These are phyloP conservation scores for Penicillium sp. DNA, from an alignment of 2,329 filamentous ascomycete species.

Conservation along the genomic window DNA sequence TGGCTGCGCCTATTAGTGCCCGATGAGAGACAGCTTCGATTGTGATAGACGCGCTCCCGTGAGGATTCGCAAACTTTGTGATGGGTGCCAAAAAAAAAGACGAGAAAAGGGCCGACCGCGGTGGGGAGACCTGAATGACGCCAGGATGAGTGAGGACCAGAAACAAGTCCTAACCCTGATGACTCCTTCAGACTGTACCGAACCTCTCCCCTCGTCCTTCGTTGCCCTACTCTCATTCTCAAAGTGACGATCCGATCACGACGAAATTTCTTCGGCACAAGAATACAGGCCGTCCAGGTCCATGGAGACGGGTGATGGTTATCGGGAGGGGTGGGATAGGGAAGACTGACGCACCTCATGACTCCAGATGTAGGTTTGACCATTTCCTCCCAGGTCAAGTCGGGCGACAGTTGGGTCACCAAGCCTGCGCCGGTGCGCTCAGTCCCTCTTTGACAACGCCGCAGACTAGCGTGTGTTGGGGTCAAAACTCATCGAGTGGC, in stretches of 20 bases:
- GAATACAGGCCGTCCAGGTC: neutral
- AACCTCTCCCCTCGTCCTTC: no score
- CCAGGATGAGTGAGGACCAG: neutral
- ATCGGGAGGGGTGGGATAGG: no score
- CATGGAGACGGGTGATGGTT: neutral
- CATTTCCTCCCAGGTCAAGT: constrained; percentile 4
- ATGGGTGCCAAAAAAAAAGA: neutral
- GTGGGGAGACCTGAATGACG: neutral
- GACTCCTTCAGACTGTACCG: no score
- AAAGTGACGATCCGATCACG: neutral
- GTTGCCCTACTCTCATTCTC: neutral
- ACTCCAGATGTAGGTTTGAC: no score
- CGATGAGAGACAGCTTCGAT: constrained; percentile 19
- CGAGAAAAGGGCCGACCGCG: neutral
- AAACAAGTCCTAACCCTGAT: no score
- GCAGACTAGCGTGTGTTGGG: constrained; percentile 17
- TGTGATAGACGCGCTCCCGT: constrained; percentile 24
- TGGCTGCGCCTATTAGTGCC: constrained; percentile 26
- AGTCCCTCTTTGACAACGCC: constrained; percentile 18
- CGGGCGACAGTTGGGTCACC: constrained; percentile 13
- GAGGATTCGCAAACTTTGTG: constrained; percentile 10
- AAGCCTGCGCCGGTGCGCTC: constrained; percentile 11
- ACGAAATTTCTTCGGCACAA: neutral
- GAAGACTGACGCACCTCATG: no score
- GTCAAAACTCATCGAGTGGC: constrained; percentile 21